Evolutionary conservation across 2,329 filamentous ascomycete genomes (phyloP), one percentile per base, ranked within the genome.

Genomic region (Microdochium paspali): DNA sequence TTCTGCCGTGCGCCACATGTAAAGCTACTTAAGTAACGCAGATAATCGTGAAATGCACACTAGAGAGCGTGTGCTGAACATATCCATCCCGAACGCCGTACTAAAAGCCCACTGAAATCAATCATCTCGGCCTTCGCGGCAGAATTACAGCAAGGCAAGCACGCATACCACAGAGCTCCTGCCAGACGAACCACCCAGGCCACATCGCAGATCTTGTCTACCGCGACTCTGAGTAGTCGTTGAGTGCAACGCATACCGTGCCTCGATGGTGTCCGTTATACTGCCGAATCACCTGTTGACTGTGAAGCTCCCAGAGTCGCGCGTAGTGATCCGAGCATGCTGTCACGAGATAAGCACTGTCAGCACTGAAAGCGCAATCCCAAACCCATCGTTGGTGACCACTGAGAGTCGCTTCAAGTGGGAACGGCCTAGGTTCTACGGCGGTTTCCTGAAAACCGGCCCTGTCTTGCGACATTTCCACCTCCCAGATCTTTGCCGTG

Each of bases 361-460:
- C 90, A 24, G 90, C 90, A 51, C 86, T 91, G 67, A 96, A 96
- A 1, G 90, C 90, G 60, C 90, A 96, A 65, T 96, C 90, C 90
- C 90, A 96, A 1, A 96, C 90, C 90, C 90, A 96, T 47, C 90
- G 83, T 68, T 96, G 90, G 67, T 96, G 90, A 47, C 87, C 88
- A 21, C 86, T 86, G 1, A 96, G 78, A 1, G 89, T 94, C 2
- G 89, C 90, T 66, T 95, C 87, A 20, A 95, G 78, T 10, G 84
- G 85, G 56, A 87, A 93, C 39, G 74, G 84, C 64, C 74, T 79
- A 9, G 73, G 66, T 28, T 70, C 66, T 18, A 64, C 59, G 44
- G 69, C 65, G 23, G 46, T 23, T 20, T 52, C 51, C 25, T 25
- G 10, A 43, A 32, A n/a, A n/a, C 20, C 24, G 44, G 10, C 77